phyloP scores from a whole-genome alignment of 2,329 filamentous ascomycete genomes.

The Nothophaeocryptopus gaeumannii region DNA sequence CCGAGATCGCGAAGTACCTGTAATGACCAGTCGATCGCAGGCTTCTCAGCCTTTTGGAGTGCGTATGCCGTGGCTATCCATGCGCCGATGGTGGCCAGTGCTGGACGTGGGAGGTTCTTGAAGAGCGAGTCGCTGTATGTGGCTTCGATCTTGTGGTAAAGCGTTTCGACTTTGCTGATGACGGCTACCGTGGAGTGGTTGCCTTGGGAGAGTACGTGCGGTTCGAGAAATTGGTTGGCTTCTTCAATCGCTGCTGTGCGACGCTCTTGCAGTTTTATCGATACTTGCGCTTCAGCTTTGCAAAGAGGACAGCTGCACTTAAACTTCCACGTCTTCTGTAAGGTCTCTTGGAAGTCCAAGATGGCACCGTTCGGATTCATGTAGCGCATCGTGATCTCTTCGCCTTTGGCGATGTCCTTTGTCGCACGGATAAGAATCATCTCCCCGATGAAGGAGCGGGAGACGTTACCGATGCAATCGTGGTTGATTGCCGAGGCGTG shows the following conservation, averaged over 20 bases:
- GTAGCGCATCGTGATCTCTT: constrained; percentile 43
- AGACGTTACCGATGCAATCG: constrained; percentile 49
- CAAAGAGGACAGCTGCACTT: constrained; percentile 45
- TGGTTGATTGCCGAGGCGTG: constrained; percentile 54
- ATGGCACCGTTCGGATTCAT: constrained; percentile 21
- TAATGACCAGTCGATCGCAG: constrained; percentile 1
- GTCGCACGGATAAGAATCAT: constrained; percentile 52
- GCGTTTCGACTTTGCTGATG: constrained; percentile 13
- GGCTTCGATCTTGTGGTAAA: constrained; percentile 6
- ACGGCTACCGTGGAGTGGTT: neutral
- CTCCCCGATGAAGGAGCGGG: constrained; percentile 54
- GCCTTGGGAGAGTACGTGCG: neutral
- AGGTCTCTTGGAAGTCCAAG: constrained; percentile 32
- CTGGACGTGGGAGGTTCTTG: constrained; percentile 12
- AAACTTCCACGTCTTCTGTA: constrained; percentile 42
- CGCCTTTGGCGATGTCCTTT: constrained; percentile 41
- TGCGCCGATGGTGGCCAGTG: constrained; percentile 10
- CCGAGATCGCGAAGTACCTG: constrained; percentile 16
- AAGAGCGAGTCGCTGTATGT: constrained; percentile 15
- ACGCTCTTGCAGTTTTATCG: neutral
- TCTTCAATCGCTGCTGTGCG: neutral
- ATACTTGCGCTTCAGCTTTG: constrained; percentile 11
- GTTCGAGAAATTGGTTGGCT: neutral
- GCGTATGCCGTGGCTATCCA: constrained; percentile 17
- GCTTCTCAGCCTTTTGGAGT: neutral